These are phyloP conservation scores for Pythium apleroticum DNA, from an alignment of 352 stramenopile species.

Conservation along the genomic window DNA sequence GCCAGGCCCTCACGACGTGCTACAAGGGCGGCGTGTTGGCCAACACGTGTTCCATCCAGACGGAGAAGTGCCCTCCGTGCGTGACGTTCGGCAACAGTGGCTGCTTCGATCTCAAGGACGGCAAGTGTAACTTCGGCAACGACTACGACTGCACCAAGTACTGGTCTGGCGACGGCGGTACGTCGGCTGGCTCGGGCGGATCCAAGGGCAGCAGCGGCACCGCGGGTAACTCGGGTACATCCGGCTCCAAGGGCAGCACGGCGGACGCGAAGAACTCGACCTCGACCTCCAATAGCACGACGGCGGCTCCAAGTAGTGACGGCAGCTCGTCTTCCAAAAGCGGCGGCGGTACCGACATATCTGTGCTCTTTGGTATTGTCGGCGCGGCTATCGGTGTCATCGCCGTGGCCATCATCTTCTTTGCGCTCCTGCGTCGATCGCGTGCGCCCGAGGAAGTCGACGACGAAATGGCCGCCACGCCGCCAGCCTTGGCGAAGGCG, in stretches of 20 bases:
- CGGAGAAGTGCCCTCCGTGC: conserved; percentile 35
- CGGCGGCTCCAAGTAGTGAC: conserved; percentile 2
- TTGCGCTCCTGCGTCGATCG: conserved; percentile 72
- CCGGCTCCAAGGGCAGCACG: conserved; percentile 8
- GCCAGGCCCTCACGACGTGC: conserved; percentile 29
- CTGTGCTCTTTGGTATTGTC: conserved; percentile 75
- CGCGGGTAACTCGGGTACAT: conserved; percentile 2
- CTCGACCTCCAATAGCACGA: conserved; percentile 1
- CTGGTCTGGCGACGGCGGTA: not conserved
- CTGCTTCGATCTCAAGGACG: conserved; percentile 29
- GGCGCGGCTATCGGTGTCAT: conserved; percentile 77
- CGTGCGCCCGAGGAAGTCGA: conserved; percentile 60
- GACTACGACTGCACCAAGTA: conserved; percentile 35
- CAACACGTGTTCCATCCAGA: conserved; percentile 28
- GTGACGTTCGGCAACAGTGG: conserved; percentile 30
- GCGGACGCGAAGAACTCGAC: conserved; percentile 11
- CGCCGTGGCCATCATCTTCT: conserved; percentile 73
- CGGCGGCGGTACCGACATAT: conserved; percentile 51
- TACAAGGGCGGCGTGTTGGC: conserved; percentile 24
- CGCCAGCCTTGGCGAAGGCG: conserved; percentile 13
- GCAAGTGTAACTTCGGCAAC: conserved; percentile 32
- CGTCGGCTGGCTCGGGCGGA: conserved; percentile 15
- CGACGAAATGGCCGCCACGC: conserved; percentile 35
- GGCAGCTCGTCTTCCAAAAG: not conserved
- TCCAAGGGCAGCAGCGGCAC: conserved; percentile 8